These are phyloP conservation scores for Candida orba DNA, from an alignment of 805 yeast species.

Conservation along the genomic window DNA sequence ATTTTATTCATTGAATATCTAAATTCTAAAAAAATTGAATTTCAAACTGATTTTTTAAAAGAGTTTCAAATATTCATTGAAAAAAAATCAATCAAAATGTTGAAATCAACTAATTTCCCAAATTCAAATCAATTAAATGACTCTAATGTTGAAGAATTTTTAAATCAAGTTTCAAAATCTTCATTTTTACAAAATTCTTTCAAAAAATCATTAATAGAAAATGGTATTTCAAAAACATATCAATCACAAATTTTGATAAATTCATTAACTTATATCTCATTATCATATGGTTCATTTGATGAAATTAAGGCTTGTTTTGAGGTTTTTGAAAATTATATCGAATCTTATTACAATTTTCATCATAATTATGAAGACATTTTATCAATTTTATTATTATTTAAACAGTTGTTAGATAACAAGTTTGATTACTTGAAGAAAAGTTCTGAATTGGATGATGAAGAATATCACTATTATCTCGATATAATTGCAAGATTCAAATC, in stretches of 20 bases:
- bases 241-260: slow-evolving; percentile 33
- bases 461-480: slow-evolving; percentile 9
- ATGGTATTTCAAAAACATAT: slow-evolving; percentile 37
- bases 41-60: neutral
- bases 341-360: slow-evolving; percentile 29
- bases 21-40: neutral
- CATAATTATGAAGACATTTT: slow-evolving; percentile 32
- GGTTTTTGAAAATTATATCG: slow-evolving; percentile 35
- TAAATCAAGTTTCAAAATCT: slow-evolving; percentile 21
- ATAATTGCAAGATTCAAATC: slow-evolving; percentile 7
- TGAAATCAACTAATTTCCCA: slow-evolving; percentile 34
- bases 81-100: slow-evolving; percentile 9
- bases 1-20: slow-evolving; percentile 1
- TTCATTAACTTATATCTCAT: slow-evolving; percentile 30
- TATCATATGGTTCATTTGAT: slow-evolving; percentile 10
- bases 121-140: slow-evolving; percentile 32
- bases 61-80: slow-evolving; percentile 10
- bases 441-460: slow-evolving; percentile 4
- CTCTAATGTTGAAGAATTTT: slow-evolving; percentile 26
- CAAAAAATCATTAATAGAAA: slow-evolving; percentile 19
- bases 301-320: slow-evolving; percentile 29
- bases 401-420: slow-evolving; percentile 6
- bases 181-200: slow-evolving; percentile 13
- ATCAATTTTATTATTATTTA: slow-evolving; percentile 16
- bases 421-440: neutral